Conservation (phyloP, 768 basidiomycete genomes). For the Dentipellis fragilis region DNA sequence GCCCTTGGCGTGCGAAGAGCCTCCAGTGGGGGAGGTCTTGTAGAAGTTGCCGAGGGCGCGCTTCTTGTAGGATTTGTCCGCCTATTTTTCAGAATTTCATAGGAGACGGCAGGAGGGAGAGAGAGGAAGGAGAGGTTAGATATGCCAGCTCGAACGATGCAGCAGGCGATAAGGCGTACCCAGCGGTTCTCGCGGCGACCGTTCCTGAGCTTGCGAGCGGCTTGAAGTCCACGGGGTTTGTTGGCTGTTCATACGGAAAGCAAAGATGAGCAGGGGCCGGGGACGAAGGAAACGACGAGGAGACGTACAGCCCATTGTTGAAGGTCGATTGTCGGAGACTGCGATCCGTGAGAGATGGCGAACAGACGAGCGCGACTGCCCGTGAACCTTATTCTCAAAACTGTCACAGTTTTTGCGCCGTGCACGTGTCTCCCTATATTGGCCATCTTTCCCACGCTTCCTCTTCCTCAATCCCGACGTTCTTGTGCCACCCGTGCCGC, state of each 20-base stretch:
- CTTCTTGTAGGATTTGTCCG: constrained; percentile 99
- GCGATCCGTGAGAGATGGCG: background rate
- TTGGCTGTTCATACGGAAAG: constrained; percentile 50
- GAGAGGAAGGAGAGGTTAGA: background rate
- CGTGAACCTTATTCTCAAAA: constrained; percentile 11
- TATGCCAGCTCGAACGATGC: background rate
- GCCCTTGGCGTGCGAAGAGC: constrained; percentile 98
- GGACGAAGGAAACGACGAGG: constrained; percentile 2
- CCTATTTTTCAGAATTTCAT: constrained; percentile 37
- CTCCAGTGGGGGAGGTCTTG: constrained; percentile 99
- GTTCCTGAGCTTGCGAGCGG: constrained; percentile 95
- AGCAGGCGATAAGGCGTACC: constrained; percentile 43
- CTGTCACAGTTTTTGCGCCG: constrained; percentile 30
- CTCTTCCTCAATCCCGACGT: background rate
- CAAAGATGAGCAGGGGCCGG: constrained; percentile 8
- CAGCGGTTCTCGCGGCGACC: constrained; percentile 94
- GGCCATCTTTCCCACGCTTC: background rate
- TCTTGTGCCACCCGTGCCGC: no score
- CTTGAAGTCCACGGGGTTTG: constrained; percentile 99
- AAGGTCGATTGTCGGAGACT: constrained; percentile 35
- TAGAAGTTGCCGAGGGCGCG: constrained; percentile 98
- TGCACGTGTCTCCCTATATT: background rate
- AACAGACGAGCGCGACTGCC: background rate
- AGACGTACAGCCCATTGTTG: constrained; percentile 78
- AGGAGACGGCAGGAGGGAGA: background rate